Evolutionary conservation across 2,329 filamentous ascomycete species (phyloP), one percentile per base, ranked within the genome.

Genomic region (Teratosphaeria destructans): DNA sequence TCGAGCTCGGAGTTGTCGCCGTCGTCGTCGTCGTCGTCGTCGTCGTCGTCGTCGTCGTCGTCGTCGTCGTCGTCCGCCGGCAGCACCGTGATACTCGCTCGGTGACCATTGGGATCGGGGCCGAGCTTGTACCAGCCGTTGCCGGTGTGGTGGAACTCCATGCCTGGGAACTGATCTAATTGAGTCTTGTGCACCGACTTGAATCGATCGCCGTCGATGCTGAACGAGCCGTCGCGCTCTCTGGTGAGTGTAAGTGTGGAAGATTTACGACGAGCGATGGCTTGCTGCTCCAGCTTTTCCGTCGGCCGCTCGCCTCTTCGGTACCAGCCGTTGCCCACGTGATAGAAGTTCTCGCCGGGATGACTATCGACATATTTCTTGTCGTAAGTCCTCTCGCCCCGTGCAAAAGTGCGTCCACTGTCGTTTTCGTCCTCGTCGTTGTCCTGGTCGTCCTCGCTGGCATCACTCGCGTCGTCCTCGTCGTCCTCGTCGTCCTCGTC

Each of bases 291-390:
- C 53, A 34, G 3, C 29, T 49, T 55, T 35, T 52, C 11, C 56
- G 59, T 49, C 43, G 43, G 43, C 6, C 57, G 54, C 19, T 35
- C 23, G 34, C 66, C 65, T 35, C 56, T 59, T 55, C 61, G 66
- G 55, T 64, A 68, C 61, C 64, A 68, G 16, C 65, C 63, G 54
- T 68, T 68, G 29, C 66, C 66, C 26, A 61, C 59, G 43, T 68
- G 66, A 23, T 65, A 60, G 56, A 62, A 67, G 12, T 43, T 47
- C 53, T 60, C 55, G 19, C 60, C 58, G n/a, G 62, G 62, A 26
- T 63, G 62, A 29, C 61, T 60, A 4, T 62, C 60, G 10, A 66
- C 60, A 49, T 67, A 60, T 11, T 59, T 59, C 39, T 57, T 62
- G 52, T 53, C 54, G 57, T 59, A 67, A 27, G 65, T 67, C 34